A percentile compares a stretch with the other conserved stretches of the same genome.
These are phyloP conservation scores for Candida insectorum DNA, from an alignment of 805 yeast genomes.

Conservation along the genomic window DNA sequence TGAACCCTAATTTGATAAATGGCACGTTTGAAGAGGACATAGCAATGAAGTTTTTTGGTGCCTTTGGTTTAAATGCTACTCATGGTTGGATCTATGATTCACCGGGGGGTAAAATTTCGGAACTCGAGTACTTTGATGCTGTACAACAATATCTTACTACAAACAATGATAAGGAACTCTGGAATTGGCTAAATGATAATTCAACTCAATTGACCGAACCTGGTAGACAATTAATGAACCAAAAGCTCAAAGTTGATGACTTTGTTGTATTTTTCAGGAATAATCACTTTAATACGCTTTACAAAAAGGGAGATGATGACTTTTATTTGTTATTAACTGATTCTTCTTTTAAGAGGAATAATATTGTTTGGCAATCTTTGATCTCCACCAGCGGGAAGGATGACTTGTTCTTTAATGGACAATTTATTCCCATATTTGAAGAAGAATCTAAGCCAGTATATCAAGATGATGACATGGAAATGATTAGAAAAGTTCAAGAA, in stretches of 20 bases:
- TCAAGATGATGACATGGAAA: slow-evolving; percentile 22
- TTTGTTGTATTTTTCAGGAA: slow-evolving; percentile 79
- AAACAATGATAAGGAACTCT: slow-evolving; percentile 9
- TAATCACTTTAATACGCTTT: slow-evolving; percentile 80
- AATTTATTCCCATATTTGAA: slow-evolving; percentile 47
- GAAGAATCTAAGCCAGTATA: slow-evolving; percentile 3
- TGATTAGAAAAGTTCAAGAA: slow-evolving; percentile 50
- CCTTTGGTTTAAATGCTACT: slow-evolving; percentile 57
- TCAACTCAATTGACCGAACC: slow-evolving; percentile 71
- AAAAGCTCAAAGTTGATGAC: slow-evolving; percentile 47
- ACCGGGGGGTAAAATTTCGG: neutral
- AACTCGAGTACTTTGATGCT: slow-evolving; percentile 39
- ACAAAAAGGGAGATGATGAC: slow-evolving; percentile 43
- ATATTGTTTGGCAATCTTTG: slow-evolving; percentile 79
- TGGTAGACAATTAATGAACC: slow-evolving; percentile 54
- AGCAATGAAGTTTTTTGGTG: slow-evolving; percentile 54
- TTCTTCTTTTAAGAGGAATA: slow-evolving; percentile 52
- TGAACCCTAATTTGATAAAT: slow-evolving; percentile 60
- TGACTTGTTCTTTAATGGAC: slow-evolving; percentile 69
- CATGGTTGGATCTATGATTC: slow-evolving; percentile 81
- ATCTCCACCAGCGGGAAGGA: slow-evolving; percentile 62
- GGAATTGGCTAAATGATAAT: slow-evolving; percentile 49
- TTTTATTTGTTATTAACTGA: slow-evolving; percentile 75
- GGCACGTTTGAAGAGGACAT: slow-evolving; percentile 50
- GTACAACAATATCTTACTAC: slow-evolving; percentile 54